Percentiles rank a stretch among this genome's conserved stretches.
phyloP scores from a whole-genome alignment of 2,329 filamentous ascomycete genomes.

The Metarhizium album region DNA sequence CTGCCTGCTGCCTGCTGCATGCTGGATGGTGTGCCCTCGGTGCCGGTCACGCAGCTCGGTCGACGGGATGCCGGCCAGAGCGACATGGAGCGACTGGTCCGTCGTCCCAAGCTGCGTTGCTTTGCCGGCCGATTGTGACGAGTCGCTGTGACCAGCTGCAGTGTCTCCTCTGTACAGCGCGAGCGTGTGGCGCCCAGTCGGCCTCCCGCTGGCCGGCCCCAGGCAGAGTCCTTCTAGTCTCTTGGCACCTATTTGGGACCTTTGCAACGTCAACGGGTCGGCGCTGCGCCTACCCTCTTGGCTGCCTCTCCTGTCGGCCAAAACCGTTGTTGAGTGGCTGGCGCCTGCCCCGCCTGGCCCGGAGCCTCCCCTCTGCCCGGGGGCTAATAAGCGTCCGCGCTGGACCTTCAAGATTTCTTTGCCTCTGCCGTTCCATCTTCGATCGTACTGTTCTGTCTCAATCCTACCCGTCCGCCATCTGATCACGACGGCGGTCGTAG shows the following conservation, averaged over 20 bases:
- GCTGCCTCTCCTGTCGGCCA: not conserved
- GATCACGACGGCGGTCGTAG: not conserved
- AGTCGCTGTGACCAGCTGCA: not conserved
- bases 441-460: not conserved
- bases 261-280: too few relatives aligned
- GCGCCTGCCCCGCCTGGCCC: not conserved
- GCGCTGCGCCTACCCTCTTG: not conserved
- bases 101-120: not conserved
- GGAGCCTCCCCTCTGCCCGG: too few relatives aligned
- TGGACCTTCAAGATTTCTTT: not conserved
- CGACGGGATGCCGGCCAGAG: too few relatives aligned
- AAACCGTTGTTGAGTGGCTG: too few relatives aligned
- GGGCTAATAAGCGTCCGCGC: too few relatives aligned
- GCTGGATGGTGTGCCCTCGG: too few relatives aligned
- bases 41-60: too few relatives aligned
- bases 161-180: not conserved
- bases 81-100: not conserved
- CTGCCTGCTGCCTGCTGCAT: too few relatives aligned
- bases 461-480: not conserved
- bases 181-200: not conserved
- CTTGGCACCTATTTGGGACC: too few relatives aligned
- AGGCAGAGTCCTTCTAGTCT: not conserved
- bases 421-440: not conserved
- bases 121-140: not conserved
- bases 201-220: not conserved